Percentiles rank a stretch among this genome's conserved stretches.
These are phyloP conservation scores for Austroboletus olivaceoglutinosus DNA, from an alignment of 1,284 basidiomycete species.

Conservation along the genomic window DNA sequence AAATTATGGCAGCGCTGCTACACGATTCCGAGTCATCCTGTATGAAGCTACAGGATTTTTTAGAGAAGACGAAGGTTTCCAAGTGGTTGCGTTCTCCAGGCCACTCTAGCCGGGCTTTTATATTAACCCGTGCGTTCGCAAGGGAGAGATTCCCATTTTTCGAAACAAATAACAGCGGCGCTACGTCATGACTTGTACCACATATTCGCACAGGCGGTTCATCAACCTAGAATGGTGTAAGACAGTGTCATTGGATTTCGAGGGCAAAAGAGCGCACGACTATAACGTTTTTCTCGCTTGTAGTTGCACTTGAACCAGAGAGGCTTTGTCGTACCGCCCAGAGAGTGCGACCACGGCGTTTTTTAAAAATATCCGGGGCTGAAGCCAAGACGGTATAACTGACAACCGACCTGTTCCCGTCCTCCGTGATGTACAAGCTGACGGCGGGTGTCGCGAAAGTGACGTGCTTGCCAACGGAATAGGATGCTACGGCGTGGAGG, in stretches of 20 bases:
- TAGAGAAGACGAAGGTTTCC: conserved; percentile 47
- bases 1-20: conserved; percentile 15
- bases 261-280: conserved; percentile 40
- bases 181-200: conserved; percentile 42
- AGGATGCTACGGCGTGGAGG: conserved; percentile 62
- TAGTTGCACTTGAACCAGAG: conserved; percentile 37
- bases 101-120: conserved; percentile 37
- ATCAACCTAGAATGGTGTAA: conserved; percentile 40
- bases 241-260: conserved; percentile 11
- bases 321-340: conserved; percentile 62
- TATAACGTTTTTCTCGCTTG: conserved; percentile 42
- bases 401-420: conserved; percentile 39
- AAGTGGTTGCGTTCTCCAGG: conserved; percentile 33
- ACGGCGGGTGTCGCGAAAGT: conserved; percentile 59
- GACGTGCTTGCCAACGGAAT: conserved; percentile 63
- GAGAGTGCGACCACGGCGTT: conserved; percentile 48
- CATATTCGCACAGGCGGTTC: conserved; percentile 45
- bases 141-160: conserved; percentile 45
- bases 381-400: conserved; percentile 56
- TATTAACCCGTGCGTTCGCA: conserved; percentile 42
- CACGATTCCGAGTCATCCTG: conserved; percentile 19
- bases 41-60: conserved; percentile 44
- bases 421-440: conserved; percentile 39
- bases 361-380: conserved; percentile 43
- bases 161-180: conserved; percentile 47